Conservation (phyloP, 1,284 basidiomycete species). For the Austroboletus sp. region DNA sequence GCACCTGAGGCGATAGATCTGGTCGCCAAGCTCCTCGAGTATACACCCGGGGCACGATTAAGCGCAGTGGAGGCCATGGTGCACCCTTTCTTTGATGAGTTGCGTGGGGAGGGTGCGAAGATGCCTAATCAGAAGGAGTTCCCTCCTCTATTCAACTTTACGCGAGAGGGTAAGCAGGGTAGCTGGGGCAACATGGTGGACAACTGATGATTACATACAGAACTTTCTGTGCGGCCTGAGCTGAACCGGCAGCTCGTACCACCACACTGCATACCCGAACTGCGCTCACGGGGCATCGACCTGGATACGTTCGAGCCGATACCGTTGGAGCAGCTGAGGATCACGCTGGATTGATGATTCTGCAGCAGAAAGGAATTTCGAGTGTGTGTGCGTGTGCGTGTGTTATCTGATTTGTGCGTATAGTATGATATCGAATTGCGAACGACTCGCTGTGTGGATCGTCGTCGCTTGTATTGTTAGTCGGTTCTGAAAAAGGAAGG, state of each 20-base stretch:
- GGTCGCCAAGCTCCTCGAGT: slow-evolving; percentile 91
- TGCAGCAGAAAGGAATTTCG: slow-evolving; percentile 25
- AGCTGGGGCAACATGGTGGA: neutral
- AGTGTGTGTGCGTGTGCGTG: slow-evolving; percentile 9
- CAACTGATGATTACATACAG: slow-evolving; percentile 39
- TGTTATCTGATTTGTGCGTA: slow-evolving; percentile 32
- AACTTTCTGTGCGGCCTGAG: slow-evolving; percentile 93
- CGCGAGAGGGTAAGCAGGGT: slow-evolving; percentile 75
- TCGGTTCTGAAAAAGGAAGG: neutral
- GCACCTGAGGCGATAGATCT: slow-evolving; percentile 93
- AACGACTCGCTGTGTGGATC: slow-evolving; percentile 14
- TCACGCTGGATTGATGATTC: slow-evolving; percentile 72
- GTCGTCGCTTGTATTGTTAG: slow-evolving; percentile 22
- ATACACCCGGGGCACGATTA: slow-evolving; percentile 89
- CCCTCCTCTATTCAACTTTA: slow-evolving; percentile 92
- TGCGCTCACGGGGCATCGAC: slow-evolving; percentile 80
- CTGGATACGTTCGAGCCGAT: slow-evolving; percentile 90
- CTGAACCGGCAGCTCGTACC: slow-evolving; percentile 89
- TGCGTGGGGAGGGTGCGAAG: slow-evolving; percentile 80
- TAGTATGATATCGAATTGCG: slow-evolving; percentile 34
- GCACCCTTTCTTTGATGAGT: slow-evolving; percentile 96
- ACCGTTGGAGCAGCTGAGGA: slow-evolving; percentile 87
- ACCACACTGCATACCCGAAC: slow-evolving; percentile 80
- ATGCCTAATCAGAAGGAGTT: slow-evolving; percentile 97
- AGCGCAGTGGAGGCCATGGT: slow-evolving; percentile 91